Evolutionary conservation across 352 stramenopile species (phyloP).

Genomic region (Lagenidium sp.): DNA sequence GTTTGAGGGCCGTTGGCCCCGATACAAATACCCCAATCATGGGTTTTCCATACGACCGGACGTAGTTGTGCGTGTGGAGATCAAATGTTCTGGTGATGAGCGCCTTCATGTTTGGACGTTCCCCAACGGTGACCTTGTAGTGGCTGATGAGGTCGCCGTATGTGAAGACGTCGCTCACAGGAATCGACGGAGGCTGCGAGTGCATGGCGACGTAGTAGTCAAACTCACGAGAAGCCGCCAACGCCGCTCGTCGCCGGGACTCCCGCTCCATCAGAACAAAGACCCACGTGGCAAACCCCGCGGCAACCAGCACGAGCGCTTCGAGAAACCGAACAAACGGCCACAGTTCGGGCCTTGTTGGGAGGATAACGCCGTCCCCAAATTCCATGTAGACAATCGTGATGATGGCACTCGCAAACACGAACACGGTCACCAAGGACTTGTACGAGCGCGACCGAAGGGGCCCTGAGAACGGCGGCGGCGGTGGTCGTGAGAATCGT

Average conservation of each 20-base stretch:
- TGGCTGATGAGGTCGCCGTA: conserved; percentile 5
- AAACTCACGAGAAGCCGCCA: background rate
- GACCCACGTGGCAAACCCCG: background rate
- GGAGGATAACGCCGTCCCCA: conserved; percentile 9
- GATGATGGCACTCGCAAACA: conserved; percentile 1
- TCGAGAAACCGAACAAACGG: conserved; percentile 15
- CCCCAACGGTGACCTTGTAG: conserved; percentile 3
- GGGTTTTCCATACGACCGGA: conserved; percentile 1
- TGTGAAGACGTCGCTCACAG: background rate
- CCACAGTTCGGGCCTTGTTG: conserved; percentile 5
- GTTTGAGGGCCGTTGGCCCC: conserved; percentile 11
- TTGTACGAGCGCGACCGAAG: conserved; percentile 7
- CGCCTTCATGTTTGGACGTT: conserved; percentile 1
- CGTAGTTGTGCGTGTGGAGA: background rate
- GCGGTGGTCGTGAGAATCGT: background rate
- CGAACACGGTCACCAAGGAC: background rate
- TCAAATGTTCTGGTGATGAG: background rate
- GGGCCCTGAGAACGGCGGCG: conserved; percentile 6
- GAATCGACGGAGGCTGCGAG: background rate
- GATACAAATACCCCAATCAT: conserved; percentile 15
- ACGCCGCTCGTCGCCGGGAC: background rate
- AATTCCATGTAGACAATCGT: conserved; percentile 10
- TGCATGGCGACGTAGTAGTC: background rate
- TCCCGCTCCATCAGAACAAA: conserved; percentile 3
- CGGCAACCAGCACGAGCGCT: conserved; percentile 1